phyloP scores from a whole-genome alignment of 129 eudicot genomes.

The Helianthus tuberosus region DNA sequence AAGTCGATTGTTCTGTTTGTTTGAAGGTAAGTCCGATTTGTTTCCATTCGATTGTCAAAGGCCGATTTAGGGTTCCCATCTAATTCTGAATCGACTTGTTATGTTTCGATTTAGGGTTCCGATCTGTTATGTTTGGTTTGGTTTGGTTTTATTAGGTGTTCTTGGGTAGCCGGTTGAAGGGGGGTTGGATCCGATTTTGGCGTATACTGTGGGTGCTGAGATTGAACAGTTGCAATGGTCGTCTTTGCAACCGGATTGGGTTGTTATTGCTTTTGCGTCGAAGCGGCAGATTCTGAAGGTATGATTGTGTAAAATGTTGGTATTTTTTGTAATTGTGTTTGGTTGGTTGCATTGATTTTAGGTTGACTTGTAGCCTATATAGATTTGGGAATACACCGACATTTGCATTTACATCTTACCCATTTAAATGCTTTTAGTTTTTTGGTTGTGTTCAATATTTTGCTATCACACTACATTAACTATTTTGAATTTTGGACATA shows the following conservation, averaged over 20 bases:
- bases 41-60: too few species aligned
- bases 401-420: slow-evolving; percentile 10
- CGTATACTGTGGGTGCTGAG: slow-evolving; percentile 94
- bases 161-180: slow-evolving; percentile 89
- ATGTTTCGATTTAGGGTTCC: too few species aligned
- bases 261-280: slow-evolving; percentile 87
- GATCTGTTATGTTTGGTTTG: too few species aligned
- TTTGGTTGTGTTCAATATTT: slow-evolving; percentile 26
- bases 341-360: slow-evolving; percentile 28
- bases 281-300: slow-evolving; percentile 98
- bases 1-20: too few species aligned
- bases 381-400: slow-evolving; percentile 16
- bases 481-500: neutral
- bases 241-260: slow-evolving; percentile 98
- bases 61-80: too few species aligned
- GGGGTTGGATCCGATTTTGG: slow-evolving; percentile 92
- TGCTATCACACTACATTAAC: neutral
- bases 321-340: slow-evolving; percentile 23
- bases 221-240: slow-evolving; percentile 99
- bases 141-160: too few species aligned
- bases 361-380: slow-evolving; percentile 28
- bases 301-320: slow-evolving; percentile 39
- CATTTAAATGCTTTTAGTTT: neutral
- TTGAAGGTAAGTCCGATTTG: too few species aligned
- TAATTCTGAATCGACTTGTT: too few species aligned